Conservation (phyloP, 306 rosid genomes). For the Pachyrhizus erosus region DNA sequence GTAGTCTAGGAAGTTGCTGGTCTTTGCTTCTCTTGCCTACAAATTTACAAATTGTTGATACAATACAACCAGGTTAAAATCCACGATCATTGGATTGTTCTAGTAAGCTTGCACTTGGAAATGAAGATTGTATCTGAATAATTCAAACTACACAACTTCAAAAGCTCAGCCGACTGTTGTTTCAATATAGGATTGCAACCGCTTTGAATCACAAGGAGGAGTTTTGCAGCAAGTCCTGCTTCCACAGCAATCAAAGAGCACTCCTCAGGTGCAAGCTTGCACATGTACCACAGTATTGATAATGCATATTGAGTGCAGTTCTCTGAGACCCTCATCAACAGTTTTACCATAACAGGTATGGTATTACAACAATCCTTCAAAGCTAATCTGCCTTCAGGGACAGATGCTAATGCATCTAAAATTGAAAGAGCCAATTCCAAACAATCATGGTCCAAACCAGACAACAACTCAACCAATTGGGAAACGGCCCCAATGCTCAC, state of each 20-base stretch:
- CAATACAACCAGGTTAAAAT: neutral
- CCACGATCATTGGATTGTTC: conserved; percentile 66
- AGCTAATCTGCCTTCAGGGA: conserved; percentile 63
- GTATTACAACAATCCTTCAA: conserved; percentile 60
- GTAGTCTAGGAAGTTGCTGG: neutral
- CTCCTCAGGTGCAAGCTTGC: conserved; percentile 68
- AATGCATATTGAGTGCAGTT: conserved; percentile 68
- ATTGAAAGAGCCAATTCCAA: conserved; percentile 63
- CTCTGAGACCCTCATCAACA: conserved; percentile 71
- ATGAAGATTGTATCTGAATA: conserved; percentile 70
- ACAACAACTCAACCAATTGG: conserved; percentile 65
- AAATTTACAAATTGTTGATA: conserved; percentile 26
- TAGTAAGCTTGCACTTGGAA: conserved; percentile 80
- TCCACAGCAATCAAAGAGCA: conserved; percentile 67
- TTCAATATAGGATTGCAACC: conserved; percentile 69
- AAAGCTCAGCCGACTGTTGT: conserved; percentile 67
- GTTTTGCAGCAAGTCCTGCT: conserved; percentile 72
- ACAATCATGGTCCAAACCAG: conserved; percentile 55
- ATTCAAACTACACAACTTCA: conserved; percentile 75
- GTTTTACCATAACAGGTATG: conserved; percentile 62
- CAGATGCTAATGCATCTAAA: conserved; percentile 55
- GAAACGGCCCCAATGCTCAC: conserved; percentile 64
- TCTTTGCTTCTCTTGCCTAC: conserved; percentile 36
- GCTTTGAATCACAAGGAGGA: conserved; percentile 74
- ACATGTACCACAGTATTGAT: conserved; percentile 63